Percentiles rank a stretch among this genome's conserved stretches.
These are phyloP conservation scores for Trichomonas vaginalis DNA, from an alignment of 208 protist species.

Conservation along the genomic window DNA sequence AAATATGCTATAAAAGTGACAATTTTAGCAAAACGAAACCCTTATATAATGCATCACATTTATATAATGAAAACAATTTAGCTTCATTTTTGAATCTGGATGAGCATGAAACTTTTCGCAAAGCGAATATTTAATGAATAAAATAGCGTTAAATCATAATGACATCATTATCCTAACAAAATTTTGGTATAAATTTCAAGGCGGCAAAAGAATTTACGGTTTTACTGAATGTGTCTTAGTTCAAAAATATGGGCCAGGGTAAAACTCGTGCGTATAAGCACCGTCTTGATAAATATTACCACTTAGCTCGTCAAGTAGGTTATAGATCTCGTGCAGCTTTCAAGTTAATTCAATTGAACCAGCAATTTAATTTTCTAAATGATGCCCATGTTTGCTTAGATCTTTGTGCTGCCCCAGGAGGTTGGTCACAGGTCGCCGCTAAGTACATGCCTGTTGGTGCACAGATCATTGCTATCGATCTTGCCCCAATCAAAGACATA, in stretches of 20 bases:
- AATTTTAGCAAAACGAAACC: too few relatives aligned
- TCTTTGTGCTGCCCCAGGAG: constrained; percentile 47
- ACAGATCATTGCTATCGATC: constrained; percentile 73
- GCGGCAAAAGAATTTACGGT: neutral
- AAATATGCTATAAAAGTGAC: too few relatives aligned
- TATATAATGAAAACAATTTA: too few relatives aligned
- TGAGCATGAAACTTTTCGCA: too few relatives aligned
- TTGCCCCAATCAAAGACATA: constrained; percentile 83
- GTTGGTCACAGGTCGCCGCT: constrained; percentile 49
- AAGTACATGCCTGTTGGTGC: constrained; percentile 83
- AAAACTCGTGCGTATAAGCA: constrained; percentile 15
- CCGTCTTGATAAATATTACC: constrained; percentile 9
- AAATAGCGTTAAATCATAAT: too few relatives aligned
- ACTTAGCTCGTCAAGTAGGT: neutral
- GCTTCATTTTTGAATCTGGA: too few relatives aligned
- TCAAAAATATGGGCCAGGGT: neutral
- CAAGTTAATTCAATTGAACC: constrained; percentile 97
- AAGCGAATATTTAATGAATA: too few relatives aligned
- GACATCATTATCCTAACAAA: too few relatives aligned
- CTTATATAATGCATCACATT: too few relatives aligned
- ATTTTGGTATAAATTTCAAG: too few relatives aligned
- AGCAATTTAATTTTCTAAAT: constrained; percentile 91
- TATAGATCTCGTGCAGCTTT: constrained; percentile 78
- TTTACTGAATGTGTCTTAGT: neutral
- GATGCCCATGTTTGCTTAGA: constrained; percentile 55